Percentiles rank a stretch among this genome's conserved stretches.
Conservation (phyloP, 306 rosid species). For the Cucumis melo region DNA sequence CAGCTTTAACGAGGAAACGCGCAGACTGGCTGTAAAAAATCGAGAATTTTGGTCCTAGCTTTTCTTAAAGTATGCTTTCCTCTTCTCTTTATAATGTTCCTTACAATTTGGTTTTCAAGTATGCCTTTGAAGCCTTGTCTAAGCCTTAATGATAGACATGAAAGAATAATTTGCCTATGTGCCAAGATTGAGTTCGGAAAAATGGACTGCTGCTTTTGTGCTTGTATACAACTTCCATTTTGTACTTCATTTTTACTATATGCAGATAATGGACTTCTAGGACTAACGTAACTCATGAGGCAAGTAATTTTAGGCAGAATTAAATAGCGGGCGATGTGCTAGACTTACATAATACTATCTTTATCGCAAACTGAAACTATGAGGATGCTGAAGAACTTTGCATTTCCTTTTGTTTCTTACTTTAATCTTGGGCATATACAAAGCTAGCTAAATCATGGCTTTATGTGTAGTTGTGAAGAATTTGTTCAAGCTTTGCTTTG, state of each 20-base stretch:
- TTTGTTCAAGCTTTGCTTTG: background rate
- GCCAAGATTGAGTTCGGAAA: background rate
- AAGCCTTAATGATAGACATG: background rate
- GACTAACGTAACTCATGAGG: background rate
- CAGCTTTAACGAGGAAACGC: constrained; percentile 25
- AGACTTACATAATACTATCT: background rate
- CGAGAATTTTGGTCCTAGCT: constrained; percentile 43
- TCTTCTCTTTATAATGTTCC: background rate
- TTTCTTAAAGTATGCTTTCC: background rate
- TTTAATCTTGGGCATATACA: background rate
- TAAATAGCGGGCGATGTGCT: background rate
- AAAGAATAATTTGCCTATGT: background rate
- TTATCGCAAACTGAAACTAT: background rate
- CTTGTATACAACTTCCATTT: background rate
- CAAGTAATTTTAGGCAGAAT: background rate
- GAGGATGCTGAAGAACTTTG: background rate
- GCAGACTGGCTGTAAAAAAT: constrained; percentile 39
- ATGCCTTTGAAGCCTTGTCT: background rate
- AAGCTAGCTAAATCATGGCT: background rate
- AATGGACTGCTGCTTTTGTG: background rate
- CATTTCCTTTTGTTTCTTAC: background rate
- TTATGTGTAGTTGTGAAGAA: background rate
- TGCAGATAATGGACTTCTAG: no score
- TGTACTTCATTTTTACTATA: background rate
- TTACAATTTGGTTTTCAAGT: background rate